These are phyloP conservation scores for Botrytis elliptica DNA, from an alignment of 2,329 filamentous ascomycete species.

Conservation along the genomic window DNA sequence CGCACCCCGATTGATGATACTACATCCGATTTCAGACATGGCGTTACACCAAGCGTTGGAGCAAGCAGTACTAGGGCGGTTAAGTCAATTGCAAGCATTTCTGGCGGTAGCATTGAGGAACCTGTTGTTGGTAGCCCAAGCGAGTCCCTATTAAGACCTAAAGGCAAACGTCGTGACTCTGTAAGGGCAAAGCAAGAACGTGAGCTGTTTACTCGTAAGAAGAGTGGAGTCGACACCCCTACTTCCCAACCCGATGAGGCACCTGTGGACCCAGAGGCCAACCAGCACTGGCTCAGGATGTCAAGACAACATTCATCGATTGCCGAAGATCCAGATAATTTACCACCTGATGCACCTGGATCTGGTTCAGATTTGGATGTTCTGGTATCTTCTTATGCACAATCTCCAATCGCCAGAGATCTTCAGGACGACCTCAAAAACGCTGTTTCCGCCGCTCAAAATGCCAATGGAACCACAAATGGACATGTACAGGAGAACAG, in stretches of 20 bases:
- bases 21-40: slow-evolving; percentile 59
- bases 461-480: slow-evolving; percentile 64
- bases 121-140: slow-evolving; percentile 54
- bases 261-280: slow-evolving; percentile 43
- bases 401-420: slow-evolving; percentile 72
- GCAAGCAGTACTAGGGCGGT: slow-evolving; percentile 85
- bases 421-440: slow-evolving; percentile 77
- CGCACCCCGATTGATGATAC: slow-evolving; percentile 55
- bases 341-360: slow-evolving; percentile 57
- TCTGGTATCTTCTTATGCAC: slow-evolving; percentile 71
- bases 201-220: slow-evolving; percentile 84
- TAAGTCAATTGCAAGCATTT: slow-evolving; percentile 85
- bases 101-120: slow-evolving; percentile 70
- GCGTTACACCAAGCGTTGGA: slow-evolving; percentile 66
- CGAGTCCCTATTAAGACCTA: slow-evolving; percentile 63
- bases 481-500: slow-evolving; percentile 53
- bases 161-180: slow-evolving; percentile 71
- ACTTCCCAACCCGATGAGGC: slow-evolving; percentile 62
- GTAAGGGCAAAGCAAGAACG: slow-evolving; percentile 83
- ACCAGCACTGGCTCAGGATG: slow-evolving; percentile 60
- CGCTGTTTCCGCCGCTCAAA: slow-evolving; percentile 62
- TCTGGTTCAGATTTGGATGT: slow-evolving; percentile 75
- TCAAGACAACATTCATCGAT: slow-evolving; percentile 56
- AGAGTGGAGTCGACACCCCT: slow-evolving; percentile 61
- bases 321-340: slow-evolving; percentile 67